Evolutionary conservation across 305 asterid genomes (phyloP).

Genomic region (Fraxinus platypoda): DNA sequence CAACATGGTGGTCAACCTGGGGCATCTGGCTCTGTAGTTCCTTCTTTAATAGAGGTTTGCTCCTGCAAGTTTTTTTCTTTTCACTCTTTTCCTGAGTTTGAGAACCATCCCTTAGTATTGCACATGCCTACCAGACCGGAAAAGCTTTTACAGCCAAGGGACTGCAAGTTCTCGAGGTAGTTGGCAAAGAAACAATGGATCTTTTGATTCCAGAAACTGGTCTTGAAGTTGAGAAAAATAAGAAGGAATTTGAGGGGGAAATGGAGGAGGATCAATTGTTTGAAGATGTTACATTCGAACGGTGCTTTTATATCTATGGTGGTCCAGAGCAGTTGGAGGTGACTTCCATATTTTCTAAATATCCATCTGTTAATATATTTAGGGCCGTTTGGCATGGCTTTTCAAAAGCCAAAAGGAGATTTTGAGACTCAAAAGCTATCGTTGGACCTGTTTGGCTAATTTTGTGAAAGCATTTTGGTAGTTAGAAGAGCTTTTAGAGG

Average conservation of each 20-base stretch:
- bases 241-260: constrained; percentile 40
- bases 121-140: constrained; percentile 55
- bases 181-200: constrained; percentile 95
- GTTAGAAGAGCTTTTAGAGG: no score
- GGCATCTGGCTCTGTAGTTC: constrained; percentile 59
- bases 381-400: no score
- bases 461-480: no score
- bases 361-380: constrained; percentile 11
- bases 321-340: constrained; percentile 99
- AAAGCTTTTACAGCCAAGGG: constrained; percentile 84
- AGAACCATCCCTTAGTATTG: constrained; percentile 24
- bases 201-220: constrained; percentile 87
- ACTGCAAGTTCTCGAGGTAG: constrained; percentile 86
- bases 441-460: no score
- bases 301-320: constrained; percentile 97
- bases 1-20: constrained; percentile 64
- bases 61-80: constrained; percentile 6
- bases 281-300: constrained; percentile 83
- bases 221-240: constrained; percentile 50
- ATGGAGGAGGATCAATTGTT: constrained; percentile 66
- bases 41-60: constrained; percentile 79
- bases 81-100: neutral
- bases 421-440: no score
- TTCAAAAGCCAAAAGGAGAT: no score
- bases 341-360: constrained; percentile 14